Evolutionary conservation across 2,329 filamentous ascomycete species (phyloP).

Genomic region (Penicillium sp.): DNA sequence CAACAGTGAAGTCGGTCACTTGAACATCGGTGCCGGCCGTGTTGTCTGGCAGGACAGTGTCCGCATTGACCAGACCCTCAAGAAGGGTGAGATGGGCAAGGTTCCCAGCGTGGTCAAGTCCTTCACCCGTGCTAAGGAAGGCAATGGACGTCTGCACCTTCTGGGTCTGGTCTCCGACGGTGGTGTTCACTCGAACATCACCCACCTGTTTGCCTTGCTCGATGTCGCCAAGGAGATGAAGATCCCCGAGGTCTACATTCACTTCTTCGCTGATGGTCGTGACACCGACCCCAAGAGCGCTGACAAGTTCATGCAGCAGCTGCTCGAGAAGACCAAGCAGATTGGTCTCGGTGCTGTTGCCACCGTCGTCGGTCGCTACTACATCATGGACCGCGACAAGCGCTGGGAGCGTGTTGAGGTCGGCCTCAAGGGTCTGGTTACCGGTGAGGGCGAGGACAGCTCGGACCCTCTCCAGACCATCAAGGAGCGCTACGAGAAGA

Average conservation of each 20-base stretch:
- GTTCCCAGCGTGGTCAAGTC: slow-evolving; percentile 75
- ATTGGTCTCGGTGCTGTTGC: slow-evolving; percentile 84
- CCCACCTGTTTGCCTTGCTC: slow-evolving; percentile 84
- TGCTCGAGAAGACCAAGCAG: slow-evolving; percentile 79
- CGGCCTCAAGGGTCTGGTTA: slow-evolving; percentile 81
- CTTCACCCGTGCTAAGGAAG: slow-evolving; percentile 77
- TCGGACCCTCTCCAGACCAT: slow-evolving; percentile 83
- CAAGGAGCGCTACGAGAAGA: slow-evolving; percentile 81
- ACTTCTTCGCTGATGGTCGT: slow-evolving; percentile 98
- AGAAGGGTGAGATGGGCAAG: slow-evolving; percentile 76
- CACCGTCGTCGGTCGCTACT: slow-evolving; percentile 94
- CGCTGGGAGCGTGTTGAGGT: slow-evolving; percentile 94
- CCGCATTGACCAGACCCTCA: slow-evolving; percentile 90
- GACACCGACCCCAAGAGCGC: slow-evolving; percentile 97
- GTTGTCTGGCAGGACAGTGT: slow-evolving; percentile 99
- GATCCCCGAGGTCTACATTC: slow-evolving; percentile 91
- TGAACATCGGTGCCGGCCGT: slow-evolving; percentile 96
- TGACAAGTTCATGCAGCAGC: slow-evolving; percentile 80
- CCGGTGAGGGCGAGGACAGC: slow-evolving; percentile 83
- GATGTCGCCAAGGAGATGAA: slow-evolving; percentile 85
- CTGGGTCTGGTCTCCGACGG: slow-evolving; percentile 92
- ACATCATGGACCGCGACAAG: slow-evolving; percentile 99
- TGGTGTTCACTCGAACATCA: slow-evolving; percentile 95
- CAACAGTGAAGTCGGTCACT: slow-evolving; percentile 96
- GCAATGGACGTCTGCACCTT: slow-evolving; percentile 89